Base-by-base conservation (phyloP, 208 protist genomes). In the Acanthamoeba culbertsoni region DNA sequence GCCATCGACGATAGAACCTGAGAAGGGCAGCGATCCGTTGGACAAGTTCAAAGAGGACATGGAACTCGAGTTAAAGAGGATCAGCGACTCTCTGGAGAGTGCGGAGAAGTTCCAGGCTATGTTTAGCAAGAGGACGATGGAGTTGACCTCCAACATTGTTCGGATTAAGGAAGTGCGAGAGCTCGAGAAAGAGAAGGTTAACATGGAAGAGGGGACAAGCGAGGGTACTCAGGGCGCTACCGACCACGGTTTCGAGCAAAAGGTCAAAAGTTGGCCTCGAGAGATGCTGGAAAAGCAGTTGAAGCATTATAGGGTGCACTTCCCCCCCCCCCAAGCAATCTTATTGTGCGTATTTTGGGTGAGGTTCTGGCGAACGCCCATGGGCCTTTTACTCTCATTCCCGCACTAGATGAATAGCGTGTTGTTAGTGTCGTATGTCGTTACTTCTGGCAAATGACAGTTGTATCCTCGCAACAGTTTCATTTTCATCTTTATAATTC, bases 281-380 rank as follows among this genome's bases (percentile, higher is more conserved):
- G 71, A 82, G 16, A 82, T 82, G 71, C 26, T 82, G 7, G 71
- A 82, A 18, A 82, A 82, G 71, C 71, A 82, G n/a, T 43, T 82
- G 42, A 53, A 55, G 71, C 71, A 82, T 31, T 82, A 82, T 31
- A 4, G 71, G 28, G 71, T 82, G 53, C 62, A n/a, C 16, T 5
- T 31, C 43, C 57, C 1, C 57, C 1, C 57, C 1, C 35, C 26
- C 57, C 28, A 16, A 43, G 62, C 33, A 5, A 1, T 43, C 33
- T 40, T 14, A 2, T 43, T 43, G 62, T 28, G 59, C 31, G 8
- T 28, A 33, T 26, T 7, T 62, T 62, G 5, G 20, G 12, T 5
- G 7, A 28, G 20, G 20, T 26, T n/a, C 28, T 68, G 2, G 7
- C 59, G n/a, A 68, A 31, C 10, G n/a, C n/a, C n/a, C n/a, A n/a